Conservation (phyloP, 148 eudicot species). For the Vaccinium corymbosum region DNA sequence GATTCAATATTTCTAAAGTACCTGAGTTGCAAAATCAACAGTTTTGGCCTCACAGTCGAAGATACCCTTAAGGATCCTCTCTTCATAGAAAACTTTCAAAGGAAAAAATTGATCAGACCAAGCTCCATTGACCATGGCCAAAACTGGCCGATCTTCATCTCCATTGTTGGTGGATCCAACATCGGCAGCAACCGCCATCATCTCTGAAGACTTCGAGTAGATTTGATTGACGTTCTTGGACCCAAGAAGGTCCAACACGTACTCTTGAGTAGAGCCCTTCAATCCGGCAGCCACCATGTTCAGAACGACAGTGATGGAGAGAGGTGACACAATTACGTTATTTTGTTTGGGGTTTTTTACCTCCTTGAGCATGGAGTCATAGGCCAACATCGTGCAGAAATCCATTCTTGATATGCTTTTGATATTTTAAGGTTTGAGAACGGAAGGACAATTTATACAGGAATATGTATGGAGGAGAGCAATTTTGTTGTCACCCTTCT, state of each 20-base stretch:
- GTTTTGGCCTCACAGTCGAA: not conserved
- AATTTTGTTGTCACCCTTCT: too few species aligned
- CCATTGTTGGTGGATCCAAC: not conserved
- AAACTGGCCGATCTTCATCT: not conserved
- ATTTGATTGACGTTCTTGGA: not conserved
- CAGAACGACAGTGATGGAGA: not conserved
- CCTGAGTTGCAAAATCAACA: slow-evolving; percentile 2
- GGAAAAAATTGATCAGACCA: not conserved
- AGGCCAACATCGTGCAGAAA: too few species aligned
- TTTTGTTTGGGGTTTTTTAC: too few species aligned
- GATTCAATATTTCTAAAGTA: not conserved
- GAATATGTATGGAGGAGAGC: too few species aligned
- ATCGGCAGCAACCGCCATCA: not conserved
- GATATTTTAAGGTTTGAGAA: too few species aligned
- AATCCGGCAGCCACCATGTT: slow-evolving; percentile 3
- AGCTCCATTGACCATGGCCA: slow-evolving; percentile 12
- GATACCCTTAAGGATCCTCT: not conserved
- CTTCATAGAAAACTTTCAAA: not conserved
- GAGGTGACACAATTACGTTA: too few species aligned
- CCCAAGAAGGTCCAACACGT: not conserved
- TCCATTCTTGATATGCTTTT: too few species aligned
- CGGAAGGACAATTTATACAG: too few species aligned
- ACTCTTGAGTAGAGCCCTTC: not conserved
- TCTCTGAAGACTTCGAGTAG: not conserved
- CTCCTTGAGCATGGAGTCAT: too few species aligned